phyloP scores from a whole-genome alignment of 1,284 basidiomycete genomes.

The Schizophyllum amplum region DNA sequence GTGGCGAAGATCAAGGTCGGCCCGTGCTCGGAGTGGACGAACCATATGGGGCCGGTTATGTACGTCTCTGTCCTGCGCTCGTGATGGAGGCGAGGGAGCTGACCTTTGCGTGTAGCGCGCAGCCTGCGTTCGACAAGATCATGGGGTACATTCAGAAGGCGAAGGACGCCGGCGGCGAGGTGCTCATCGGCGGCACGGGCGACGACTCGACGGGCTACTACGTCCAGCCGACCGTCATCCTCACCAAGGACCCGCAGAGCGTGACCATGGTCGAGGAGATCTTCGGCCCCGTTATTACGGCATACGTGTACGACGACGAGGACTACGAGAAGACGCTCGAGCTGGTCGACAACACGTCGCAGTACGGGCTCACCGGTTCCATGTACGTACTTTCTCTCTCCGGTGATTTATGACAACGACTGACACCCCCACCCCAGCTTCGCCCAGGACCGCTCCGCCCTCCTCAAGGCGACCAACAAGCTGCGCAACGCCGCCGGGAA shows the following conservation, averaged over 20 bases:
- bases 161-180: conserved; percentile 81
- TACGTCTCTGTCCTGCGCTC: conserved; percentile 26
- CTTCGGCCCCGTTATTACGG: conserved; percentile 94
- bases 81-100: background rate
- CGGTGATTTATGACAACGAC: conserved; percentile 5
- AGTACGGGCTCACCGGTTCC: conserved; percentile 87
- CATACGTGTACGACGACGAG: conserved; percentile 81
- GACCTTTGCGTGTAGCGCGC: conserved; percentile 39
- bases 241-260: conserved; percentile 87
- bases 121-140: conserved; percentile 86
- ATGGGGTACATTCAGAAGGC: conserved; percentile 82
- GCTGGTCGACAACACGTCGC: conserved; percentile 81
- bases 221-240: conserved; percentile 90
- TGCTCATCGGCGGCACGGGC: conserved; percentile 83
- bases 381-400: conserved; percentile 47
- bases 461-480: conserved; percentile 68
- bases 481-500: conserved; percentile 85
- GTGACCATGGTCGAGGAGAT: conserved; percentile 95
- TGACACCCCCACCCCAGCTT: conserved; percentile 47
- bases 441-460: conserved; percentile 68
- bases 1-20: conserved; percentile 85
- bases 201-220: conserved; percentile 91
- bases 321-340: conserved; percentile 83
- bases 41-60: conserved; percentile 98
- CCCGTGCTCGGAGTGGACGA: conserved; percentile 65